These are phyloP conservation scores for Solanum paucissectum DNA, from an alignment of 257 asterid genomes.

Conservation along the genomic window DNA sequence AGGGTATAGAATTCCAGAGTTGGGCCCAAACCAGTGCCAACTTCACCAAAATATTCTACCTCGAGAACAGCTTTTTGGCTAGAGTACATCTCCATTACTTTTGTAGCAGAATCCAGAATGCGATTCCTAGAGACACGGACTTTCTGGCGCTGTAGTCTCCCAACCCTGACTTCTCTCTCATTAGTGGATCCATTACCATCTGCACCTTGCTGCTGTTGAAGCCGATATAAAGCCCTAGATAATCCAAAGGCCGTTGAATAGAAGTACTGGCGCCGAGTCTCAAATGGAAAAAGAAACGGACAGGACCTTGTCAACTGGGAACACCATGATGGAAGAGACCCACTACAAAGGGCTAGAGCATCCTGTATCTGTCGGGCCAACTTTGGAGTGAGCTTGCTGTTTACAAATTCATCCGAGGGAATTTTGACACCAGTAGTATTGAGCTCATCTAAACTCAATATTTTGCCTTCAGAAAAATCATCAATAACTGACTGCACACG, in stretches of 20 bases:
- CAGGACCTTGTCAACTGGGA: conserved; percentile 96
- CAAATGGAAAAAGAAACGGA: conserved; percentile 95
- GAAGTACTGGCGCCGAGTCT: conserved; percentile 95
- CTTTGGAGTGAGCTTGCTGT: conserved; percentile 87
- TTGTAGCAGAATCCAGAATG: conserved; percentile 89
- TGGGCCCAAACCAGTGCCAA: conserved; percentile 98
- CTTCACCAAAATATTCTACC: conserved; percentile 99
- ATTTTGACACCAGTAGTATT: conserved; percentile 40
- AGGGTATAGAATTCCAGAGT: conserved; percentile 95
- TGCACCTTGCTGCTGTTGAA: conserved; percentile 97
- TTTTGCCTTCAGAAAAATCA: conserved; percentile 69
- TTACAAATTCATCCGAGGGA: conserved; percentile 55
- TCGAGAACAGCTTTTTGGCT: conserved; percentile 98
- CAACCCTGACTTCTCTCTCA: conserved; percentile 82
- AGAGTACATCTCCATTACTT: conserved; percentile 98
- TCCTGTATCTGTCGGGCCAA: conserved; percentile 92
- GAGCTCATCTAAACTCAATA: conserved; percentile 38
- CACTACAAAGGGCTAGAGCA: conserved; percentile 94
- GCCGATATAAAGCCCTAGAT: conserved; percentile 89
- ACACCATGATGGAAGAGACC: conserved; percentile 98
- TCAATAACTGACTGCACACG: conserved; percentile 49
- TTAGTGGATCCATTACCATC: conserved; percentile 71
- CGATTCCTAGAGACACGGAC: conserved; percentile 94
- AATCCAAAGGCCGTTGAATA: conserved; percentile 96
- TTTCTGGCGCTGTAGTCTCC: conserved; percentile 90